Conservation (phyloP, 495 filamentous ascomycete genomes). For the Alectoria sarmentosa region DNA sequence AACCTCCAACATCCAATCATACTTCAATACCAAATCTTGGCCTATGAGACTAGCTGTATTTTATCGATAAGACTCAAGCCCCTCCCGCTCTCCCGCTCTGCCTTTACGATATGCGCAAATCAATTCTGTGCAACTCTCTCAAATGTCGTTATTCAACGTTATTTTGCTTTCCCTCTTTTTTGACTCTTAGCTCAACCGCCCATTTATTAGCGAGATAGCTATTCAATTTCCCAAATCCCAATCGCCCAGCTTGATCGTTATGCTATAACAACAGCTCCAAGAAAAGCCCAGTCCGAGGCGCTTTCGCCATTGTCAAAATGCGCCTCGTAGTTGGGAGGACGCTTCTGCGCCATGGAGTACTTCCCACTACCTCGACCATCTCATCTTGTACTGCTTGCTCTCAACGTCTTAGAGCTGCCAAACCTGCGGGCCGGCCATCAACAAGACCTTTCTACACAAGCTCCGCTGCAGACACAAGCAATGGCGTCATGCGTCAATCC, state of each 20-base stretch:
- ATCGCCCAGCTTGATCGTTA: not conserved
- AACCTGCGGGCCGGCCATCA: not conserved
- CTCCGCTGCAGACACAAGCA: constrained; percentile 9
- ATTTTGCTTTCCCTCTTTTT: no score
- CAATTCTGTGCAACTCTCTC: no score
- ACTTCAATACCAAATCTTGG: no score
- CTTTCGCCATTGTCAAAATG: constrained; percentile 5
- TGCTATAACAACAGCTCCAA: not conserved
- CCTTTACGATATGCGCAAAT: no score
- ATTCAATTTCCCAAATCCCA: no score
- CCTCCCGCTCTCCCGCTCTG: no score
- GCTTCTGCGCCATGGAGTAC: constrained; percentile 2
- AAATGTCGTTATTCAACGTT: no score
- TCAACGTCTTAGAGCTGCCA: constrained; percentile 9
- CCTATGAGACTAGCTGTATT: no score
- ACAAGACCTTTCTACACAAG: constrained; percentile 21
- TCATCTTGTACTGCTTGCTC: constrained; percentile 14
- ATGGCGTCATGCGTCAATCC: constrained; percentile 11
- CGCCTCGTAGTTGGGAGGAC: constrained; percentile 3
- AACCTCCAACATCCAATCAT: no score
- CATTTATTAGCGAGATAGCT: not conserved
- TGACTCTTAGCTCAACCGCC: not conserved
- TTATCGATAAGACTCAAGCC: no score
- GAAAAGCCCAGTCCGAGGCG: not conserved
- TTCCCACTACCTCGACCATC: not conserved